A percentile compares a stretch with the other conserved stretches of the same genome.
Evolutionary conservation across 2,329 filamentous ascomycete species (phyloP).

Genomic region (Alternaria arbusti): DNA sequence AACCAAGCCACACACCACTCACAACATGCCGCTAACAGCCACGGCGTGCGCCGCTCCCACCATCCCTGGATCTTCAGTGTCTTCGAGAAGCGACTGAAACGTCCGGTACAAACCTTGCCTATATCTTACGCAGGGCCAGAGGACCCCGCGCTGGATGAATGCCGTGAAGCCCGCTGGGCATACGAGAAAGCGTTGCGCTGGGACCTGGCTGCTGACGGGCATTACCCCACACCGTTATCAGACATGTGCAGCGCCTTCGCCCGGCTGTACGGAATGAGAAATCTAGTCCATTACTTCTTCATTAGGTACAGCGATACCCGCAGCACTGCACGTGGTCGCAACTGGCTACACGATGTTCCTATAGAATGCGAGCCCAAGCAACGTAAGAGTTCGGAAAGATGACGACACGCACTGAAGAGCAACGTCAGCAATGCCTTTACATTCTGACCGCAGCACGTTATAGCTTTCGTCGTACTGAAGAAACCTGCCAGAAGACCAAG

Average conservation of each 20-base stretch:
- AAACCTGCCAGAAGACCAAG: not conserved
- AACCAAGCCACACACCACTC: constrained; percentile 11
- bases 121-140: constrained; percentile 3
- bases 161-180: constrained; percentile 5
- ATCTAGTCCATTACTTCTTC: not conserved
- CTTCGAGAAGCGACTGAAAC: constrained; percentile 33
- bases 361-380: not conserved
- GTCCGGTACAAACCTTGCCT: constrained; percentile 19
- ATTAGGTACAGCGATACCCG: not conserved
- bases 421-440: not conserved
- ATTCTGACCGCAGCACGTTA: not conserved
- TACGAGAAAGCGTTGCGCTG: constrained; percentile 2
- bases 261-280: constrained; percentile 5
- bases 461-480: not conserved
- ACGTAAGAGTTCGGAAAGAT: not conserved
- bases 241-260: constrained; percentile 10
- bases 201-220: constrained; percentile 15
- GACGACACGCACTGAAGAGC: not conserved
- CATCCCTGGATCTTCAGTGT: constrained; percentile 19
- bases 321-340: not conserved
- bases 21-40: constrained; percentile 8
- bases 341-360: not conserved
- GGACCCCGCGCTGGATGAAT: not conserved
- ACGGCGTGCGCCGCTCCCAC: constrained; percentile 16
- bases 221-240: constrained; percentile 20